phyloP scores from a whole-genome alignment of 495 filamentous ascomycete genomes.

The Cercophora sp. region DNA sequence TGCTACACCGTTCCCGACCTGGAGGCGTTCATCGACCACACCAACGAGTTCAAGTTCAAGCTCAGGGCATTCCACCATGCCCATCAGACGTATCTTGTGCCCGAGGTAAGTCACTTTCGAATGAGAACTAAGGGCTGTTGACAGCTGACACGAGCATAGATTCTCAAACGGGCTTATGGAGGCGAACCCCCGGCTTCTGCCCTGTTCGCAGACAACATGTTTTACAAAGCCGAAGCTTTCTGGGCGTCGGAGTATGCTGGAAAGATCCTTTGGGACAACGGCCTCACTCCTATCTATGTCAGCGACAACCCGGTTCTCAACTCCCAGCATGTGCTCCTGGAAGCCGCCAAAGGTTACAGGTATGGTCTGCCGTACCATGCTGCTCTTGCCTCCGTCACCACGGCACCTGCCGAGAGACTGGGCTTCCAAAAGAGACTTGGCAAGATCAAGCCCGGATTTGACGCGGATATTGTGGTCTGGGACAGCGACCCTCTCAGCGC shows the following conservation, averaged over 20 bases:
- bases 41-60: conserved; percentile 61
- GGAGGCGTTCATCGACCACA: conserved; percentile 58
- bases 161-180: conserved; percentile 49
- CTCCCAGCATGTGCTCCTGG: conserved; percentile 50
- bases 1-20: conserved; percentile 65
- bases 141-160: too few relatives aligned
- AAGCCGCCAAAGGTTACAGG: conserved; percentile 58
- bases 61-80: conserved; percentile 63
- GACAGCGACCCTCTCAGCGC: conserved; percentile 59
- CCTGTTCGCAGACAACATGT: conserved; percentile 59
- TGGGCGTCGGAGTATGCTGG: conserved; percentile 56
- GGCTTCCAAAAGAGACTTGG: conserved; percentile 57
- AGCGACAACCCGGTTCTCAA: conserved; percentile 50
- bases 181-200: conserved; percentile 43
- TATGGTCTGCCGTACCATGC: conserved; percentile 59
- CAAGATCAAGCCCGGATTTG: conserved; percentile 57
- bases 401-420: conserved; percentile 55
- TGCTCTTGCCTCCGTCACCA: conserved; percentile 58
- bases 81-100: conserved; percentile 56
- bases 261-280: conserved; percentile 57
- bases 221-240: conserved; percentile 62
- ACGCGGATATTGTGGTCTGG: conserved; percentile 65
- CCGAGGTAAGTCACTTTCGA: conserved; percentile 42
- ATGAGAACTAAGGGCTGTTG: too few relatives aligned
- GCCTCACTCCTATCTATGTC: conserved; percentile 48